Conservation (phyloP, 441 rosid species). For the Aquilaria agallochum region DNA sequence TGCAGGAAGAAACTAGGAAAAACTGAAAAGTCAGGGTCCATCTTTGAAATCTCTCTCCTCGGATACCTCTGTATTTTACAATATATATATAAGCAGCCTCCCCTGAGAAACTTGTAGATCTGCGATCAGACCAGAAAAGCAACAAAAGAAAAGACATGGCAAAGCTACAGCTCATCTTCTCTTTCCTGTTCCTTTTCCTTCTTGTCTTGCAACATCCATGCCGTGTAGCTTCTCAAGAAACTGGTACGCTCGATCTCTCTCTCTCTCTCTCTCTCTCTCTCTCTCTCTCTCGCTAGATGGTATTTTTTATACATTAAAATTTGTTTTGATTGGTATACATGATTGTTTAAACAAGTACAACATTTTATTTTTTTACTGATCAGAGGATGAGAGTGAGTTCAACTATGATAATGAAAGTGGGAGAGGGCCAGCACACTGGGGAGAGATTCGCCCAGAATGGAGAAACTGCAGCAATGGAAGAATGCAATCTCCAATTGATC, state of each 20-base stretch:
- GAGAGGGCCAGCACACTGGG: conserved; percentile 64
- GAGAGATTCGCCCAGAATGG: conserved; percentile 67
- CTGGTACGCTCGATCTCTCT: conserved; percentile 22
- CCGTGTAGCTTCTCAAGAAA: conserved; percentile 28
- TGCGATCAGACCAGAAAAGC: no score
- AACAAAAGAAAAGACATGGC: conserved; percentile 14
- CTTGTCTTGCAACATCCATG: conserved; percentile 11
- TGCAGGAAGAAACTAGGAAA: no score
- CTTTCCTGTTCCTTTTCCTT: conserved; percentile 19
- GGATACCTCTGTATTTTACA: no score
- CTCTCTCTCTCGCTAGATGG: background rate
- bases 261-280: background rate
- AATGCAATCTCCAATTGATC: conserved; percentile 82
- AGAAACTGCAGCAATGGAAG: conserved; percentile 52
- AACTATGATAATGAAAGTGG: conserved; percentile 29
- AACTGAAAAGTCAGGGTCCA: no score
- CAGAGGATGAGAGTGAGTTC: conserved; percentile 67
- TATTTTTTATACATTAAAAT: background rate
- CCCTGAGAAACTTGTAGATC: no score
- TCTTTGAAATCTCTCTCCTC: no score
- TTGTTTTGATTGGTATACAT: no score
- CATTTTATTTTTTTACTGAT: background rate
- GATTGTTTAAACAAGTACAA: background rate
- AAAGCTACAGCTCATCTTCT: conserved; percentile 13
- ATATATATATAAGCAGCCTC: no score